phyloP scores from a whole-genome alignment of 331 rosid genomes.

The Quercus lobata region DNA sequence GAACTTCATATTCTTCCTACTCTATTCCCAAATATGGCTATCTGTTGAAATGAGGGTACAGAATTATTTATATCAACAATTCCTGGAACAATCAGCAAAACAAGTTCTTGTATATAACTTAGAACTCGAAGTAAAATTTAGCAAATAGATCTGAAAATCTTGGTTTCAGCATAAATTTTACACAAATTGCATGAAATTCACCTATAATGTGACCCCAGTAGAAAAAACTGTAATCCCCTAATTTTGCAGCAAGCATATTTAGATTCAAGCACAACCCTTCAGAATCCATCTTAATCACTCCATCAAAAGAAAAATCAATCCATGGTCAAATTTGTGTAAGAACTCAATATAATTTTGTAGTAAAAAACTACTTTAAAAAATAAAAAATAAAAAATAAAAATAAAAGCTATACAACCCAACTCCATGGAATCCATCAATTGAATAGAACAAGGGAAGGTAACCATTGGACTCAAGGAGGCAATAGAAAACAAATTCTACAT shows the following conservation, averaged over 20 bases:
- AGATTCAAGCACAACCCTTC: neutral
- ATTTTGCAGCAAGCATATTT: neutral
- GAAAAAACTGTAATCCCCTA: neutral
- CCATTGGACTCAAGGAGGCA: neutral
- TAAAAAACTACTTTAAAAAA: neutral
- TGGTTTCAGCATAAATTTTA: neutral
- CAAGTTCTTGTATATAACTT: neutral
- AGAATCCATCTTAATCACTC: neutral
- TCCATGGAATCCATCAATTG: neutral
- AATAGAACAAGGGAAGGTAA: neutral
- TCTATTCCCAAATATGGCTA: neutral
- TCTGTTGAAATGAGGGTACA: neutral
- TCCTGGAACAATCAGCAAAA: neutral
- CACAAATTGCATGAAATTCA: neutral
- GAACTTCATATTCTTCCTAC: neutral
- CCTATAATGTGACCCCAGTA: neutral
- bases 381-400: neutral
- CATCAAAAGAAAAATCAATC: neutral
- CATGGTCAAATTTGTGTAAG: neutral
- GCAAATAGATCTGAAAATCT: neutral
- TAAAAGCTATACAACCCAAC: neutral
- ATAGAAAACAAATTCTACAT: neutral
- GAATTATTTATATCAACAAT: neutral
- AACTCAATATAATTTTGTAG: neutral
- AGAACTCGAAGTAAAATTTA: neutral